Evolutionary conservation across 2,329 filamentous ascomycete genomes (phyloP), one percentile per base, ranked within the genome.

Genomic region (Fusarium haematococcum): DNA sequence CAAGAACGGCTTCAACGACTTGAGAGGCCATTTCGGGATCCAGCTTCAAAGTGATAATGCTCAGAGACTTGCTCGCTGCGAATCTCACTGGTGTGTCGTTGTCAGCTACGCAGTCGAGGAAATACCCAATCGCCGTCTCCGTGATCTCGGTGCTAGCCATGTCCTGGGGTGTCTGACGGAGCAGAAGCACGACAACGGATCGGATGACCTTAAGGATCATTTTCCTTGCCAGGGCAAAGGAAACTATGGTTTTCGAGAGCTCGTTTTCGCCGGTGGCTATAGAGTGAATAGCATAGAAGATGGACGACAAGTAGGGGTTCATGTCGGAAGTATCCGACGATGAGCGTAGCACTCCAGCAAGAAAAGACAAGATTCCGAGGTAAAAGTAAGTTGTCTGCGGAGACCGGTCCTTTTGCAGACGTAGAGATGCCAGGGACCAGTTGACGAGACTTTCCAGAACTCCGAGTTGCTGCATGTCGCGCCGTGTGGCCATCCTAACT

Each of bases 31-130:
- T 95, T 25, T 93, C 92, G 0, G 90, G 83, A 52, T 95, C 91
- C 9, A 99, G 84, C 75, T 93, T 95, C 60, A 97, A 85, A 0
- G 95, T 93, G 74, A 98, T 91, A 63, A 97, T 89, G 82, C 95
- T 97, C 52, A 98, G 89, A 5, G 95, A 94, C 84, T 99, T 99
- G 81, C 95, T 98, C 23, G 96, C 94, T 35, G 96, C 93, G 77
- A 98, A 90, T 41, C 97, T 89, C 14, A 99, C 95, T 0, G 95
- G 95, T 0, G 95, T 98, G 78, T 98, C 95, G 69, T 94, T 94
- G 81, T 99, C 97, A 2, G 91, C 91, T 1, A 98, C 86, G 14
- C 89, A 88, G 69, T 94, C 92, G 4, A 99, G 88, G 4, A 98
- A 87, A 78, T 94, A 91, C 63, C 95, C 93, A 75, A 99, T 95